Base-by-base conservation (phyloP, 257 asterid species). In the Petrea volubilis region DNA sequence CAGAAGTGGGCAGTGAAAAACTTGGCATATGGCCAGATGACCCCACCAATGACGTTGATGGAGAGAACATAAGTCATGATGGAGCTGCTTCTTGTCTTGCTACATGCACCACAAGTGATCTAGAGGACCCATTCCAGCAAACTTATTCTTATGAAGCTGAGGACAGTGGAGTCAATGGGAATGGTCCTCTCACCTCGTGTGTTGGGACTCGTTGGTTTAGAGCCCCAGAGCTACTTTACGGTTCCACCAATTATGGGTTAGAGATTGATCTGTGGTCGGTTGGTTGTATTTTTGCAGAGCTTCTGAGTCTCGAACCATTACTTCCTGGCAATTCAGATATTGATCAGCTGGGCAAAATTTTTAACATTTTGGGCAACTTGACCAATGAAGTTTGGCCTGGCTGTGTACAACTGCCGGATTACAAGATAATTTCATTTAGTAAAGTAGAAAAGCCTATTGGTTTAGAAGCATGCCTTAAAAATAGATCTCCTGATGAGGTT, bases 131-230 rank as follows among this genome's bases (percentile, higher is more conserved):
- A 64, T 84, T 72, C 67, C 85, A 78, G 12, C 79, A 72, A 36
- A 55, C 91, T 50, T 77, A 77, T 70, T 74, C 88, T 11, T 86
- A 83, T 7, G 96, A 91, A 71, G 80, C 77, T 3, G 97, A 90
- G 66, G 89, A 81, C 40, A 85, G 73, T 59, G 88, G 72, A 53
- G 82, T 68, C 24, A 82, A 84, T 29, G 89, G 91, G 36, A 79
- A 71, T 20, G 96, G 85, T 15, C 77, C 96, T 50, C 92, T 95
- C 21, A 95, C 99, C 51, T 95, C 98, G 8, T 92, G 97, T 51
- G 96, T 95, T 5, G 99, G 99, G 64, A 92, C 99, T 33, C 92
- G 98, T 18, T 95, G 99, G 99, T 95, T 77, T 68, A 84, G 94
- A 76, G 90, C 97, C 68, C 99, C 99, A 1, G 99, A 95, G 81